Percentiles rank a stretch among this genome's conserved stretches.
These are phyloP conservation scores for Mycocentrospora acerina DNA, from an alignment of 2,329 filamentous ascomycete species.

Conservation along the genomic window DNA sequence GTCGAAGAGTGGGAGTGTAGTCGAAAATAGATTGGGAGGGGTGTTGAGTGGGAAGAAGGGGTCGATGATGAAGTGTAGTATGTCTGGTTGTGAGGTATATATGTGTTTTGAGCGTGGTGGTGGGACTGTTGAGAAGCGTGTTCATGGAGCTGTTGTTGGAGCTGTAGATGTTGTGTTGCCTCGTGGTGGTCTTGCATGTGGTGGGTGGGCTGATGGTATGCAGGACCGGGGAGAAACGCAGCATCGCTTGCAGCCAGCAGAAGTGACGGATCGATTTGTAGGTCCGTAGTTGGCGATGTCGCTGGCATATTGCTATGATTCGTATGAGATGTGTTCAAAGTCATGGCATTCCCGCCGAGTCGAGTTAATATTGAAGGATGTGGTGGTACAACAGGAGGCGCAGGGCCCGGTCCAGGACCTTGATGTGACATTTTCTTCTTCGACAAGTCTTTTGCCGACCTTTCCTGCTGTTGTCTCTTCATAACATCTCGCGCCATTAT, in stretches of 20 bases:
- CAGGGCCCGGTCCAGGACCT: constrained; percentile 48
- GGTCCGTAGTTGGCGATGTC: constrained; percentile 47
- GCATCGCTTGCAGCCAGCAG: constrained; percentile 59
- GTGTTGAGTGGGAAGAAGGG: constrained; percentile 10
- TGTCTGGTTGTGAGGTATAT: constrained; percentile 8
- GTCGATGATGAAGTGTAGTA: constrained; percentile 9
- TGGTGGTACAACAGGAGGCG: constrained; percentile 27
- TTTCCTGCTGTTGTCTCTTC: constrained; percentile 72
- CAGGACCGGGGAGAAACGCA: constrained; percentile 34
- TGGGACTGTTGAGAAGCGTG: constrained; percentile 30
- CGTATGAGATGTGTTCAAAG: constrained; percentile 5
- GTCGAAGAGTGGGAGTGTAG: constrained; percentile 65
- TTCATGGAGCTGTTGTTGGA: too few species aligned
- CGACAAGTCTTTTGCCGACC: constrained; percentile 56
- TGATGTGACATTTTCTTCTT: constrained; percentile 44
- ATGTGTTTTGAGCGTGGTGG: constrained; percentile 31
- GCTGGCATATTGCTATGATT: constrained; percentile 13
- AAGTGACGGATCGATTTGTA: constrained; percentile 66
- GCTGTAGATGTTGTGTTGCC: too few species aligned
- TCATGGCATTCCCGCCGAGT: constrained; percentile 6
- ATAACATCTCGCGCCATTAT: constrained; percentile 73
- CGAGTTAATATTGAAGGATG: constrained; percentile 22
- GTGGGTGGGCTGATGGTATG: constrained; percentile 12
- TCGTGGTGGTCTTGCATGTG: constrained; percentile 28
- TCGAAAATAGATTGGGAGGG: constrained; percentile 68